phyloP scores from a whole-genome alignment of 495 filamentous ascomycete genomes.

The Talaromyces adpressus region DNA sequence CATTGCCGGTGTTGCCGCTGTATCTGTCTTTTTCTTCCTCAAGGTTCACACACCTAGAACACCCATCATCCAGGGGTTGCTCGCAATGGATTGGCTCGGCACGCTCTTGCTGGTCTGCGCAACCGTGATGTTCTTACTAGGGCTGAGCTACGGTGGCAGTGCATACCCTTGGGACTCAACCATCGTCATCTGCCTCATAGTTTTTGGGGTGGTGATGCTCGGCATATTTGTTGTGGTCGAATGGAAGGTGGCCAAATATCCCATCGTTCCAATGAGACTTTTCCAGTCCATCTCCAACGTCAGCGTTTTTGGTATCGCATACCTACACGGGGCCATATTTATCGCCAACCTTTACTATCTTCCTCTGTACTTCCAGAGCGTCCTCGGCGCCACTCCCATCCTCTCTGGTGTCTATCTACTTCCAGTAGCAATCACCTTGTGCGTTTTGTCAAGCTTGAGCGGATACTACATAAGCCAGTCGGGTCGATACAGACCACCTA shows the following conservation, averaged over 20 bases:
- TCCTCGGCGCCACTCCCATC: constrained; percentile 64
- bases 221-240: constrained; percentile 58
- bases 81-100: constrained; percentile 66
- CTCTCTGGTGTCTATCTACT: constrained; percentile 74
- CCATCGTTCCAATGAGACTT: constrained; percentile 62
- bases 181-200: constrained; percentile 60
- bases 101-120: constrained; percentile 54
- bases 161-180: constrained; percentile 57
- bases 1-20: constrained; percentile 52
- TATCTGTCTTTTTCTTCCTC: constrained; percentile 57
- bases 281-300: constrained; percentile 50
- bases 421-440: constrained; percentile 64
- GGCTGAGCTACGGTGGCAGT: constrained; percentile 62
- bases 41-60: constrained; percentile 67
- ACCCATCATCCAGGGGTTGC: constrained; percentile 55
- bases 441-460: constrained; percentile 50
- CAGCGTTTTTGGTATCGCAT: constrained; percentile 48
- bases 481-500: constrained; percentile 40
- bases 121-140: constrained; percentile 65
- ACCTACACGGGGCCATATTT: constrained; percentile 65
- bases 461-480: constrained; percentile 72
- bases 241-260: constrained; percentile 58
- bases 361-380: constrained; percentile 71
- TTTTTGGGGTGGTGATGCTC: constrained; percentile 55
- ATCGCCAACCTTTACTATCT: constrained; percentile 69